Base-by-base conservation (phyloP, 306 rosid genomes). In the Citrullus colocynthis region DNA sequence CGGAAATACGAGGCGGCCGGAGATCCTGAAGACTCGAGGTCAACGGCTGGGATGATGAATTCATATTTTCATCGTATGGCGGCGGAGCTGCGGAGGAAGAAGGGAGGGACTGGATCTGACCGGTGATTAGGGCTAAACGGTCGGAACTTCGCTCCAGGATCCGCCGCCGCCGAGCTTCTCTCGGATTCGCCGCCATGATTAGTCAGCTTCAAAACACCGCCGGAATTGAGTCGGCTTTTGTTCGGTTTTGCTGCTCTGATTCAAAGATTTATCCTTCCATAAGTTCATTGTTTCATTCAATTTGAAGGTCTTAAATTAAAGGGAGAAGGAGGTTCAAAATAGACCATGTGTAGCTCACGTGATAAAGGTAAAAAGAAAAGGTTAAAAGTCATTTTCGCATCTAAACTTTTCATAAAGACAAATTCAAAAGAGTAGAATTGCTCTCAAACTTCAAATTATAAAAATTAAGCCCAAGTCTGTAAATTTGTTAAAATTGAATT, bases 71-170 rank as follows among this genome's bases (percentile, higher is more conserved):
- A 20, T 6, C 60, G 11, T 17, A 63, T 13, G 82, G 69, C 21
- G 59, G 41, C 18, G 82, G 81, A 78, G 73, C 41, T 28, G 79
- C 17, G 12, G 77, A 20, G 64, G 81, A 17, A 13, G 75, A 15
- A 42, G 83, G 82, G 13, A 87, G 81, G 61, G 77, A 81, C 57
- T 86, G 79, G 87, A 89, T 78, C 76, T 78, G 93, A 83, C 98
- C 93, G 44, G 88, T 81, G 45, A 94, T 91, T 73, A 90, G 86
- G 48, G 95, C 93, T 15, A 94, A 83, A 9, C 95, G 95, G 76
- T 91, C 95, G 84, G 96, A 80, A 32, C 97, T 91, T 81, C 91
- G 85, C 34, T 89, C 85, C 77, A 91, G 32, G 78, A 93, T 93
- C 83, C 83, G 87, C 86, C 86, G 80, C 57, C 93, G 74, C 42